These are phyloP conservation scores for Mycena crocata DNA, from an alignment of 768 basidiomycete genomes.

Conservation along the genomic window DNA sequence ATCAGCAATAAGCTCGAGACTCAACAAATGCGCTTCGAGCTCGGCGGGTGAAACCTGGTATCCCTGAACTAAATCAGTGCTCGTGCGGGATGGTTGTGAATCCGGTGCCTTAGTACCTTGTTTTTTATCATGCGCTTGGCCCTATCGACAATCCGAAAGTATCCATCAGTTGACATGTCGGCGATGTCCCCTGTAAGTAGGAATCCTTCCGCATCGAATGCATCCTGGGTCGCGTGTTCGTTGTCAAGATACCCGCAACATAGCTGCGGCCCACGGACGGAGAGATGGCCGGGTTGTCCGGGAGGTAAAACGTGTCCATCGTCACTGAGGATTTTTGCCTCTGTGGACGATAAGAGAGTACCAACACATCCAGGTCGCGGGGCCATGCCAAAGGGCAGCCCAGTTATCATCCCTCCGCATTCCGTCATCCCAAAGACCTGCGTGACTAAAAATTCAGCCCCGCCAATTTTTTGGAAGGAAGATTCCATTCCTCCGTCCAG, in stretches of 20 bases:
- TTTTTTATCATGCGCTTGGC: constrained; percentile 15
- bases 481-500: background rate
- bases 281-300: constrained; percentile 5
- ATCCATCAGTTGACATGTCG: background rate
- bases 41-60: constrained; percentile 17
- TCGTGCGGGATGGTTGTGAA: background rate
- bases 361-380: constrained; percentile 10
- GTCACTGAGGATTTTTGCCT: constrained; percentile 10
- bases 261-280: constrained; percentile 11
- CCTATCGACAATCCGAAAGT: constrained; percentile 1
- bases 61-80: constrained; percentile 2
- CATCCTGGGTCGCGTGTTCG: background rate
- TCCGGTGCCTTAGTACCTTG: background rate
- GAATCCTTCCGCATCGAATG: constrained; percentile 9
- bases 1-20: constrained; percentile 2
- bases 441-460: background rate
- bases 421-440: constrained; percentile 21
- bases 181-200: constrained; percentile 16
- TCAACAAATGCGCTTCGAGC: constrained; percentile 1
- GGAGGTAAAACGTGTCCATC: background rate
- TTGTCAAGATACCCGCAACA: constrained; percentile 12
- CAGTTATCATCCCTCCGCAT: constrained; percentile 3
- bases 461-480: background rate
- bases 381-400: background rate
- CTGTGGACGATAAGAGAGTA: background rate